Base-by-base conservation (phyloP, 1,139 yeast species). In the Lizanozyma gosingica region DNA sequence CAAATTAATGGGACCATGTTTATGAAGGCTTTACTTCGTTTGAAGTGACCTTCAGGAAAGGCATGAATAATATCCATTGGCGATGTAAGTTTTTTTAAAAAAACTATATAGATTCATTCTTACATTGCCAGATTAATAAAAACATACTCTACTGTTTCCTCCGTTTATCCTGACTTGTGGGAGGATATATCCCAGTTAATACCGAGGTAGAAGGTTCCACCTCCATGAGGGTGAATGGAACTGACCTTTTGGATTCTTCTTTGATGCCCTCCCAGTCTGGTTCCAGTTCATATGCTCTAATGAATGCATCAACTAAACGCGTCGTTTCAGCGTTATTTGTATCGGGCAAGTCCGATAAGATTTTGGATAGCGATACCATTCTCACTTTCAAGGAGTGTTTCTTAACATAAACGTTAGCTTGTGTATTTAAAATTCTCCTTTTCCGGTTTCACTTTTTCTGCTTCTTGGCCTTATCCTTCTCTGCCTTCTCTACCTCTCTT, bases 401-500 rank as follows among this genome's bases (percentile, higher is more conserved):
- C 29, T 22, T 22, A n/a, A n/a, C n/a, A n/a, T n/a, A n/a, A n/a
- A n/a, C n/a, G n/a, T n/a, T n/a, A n/a, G n/a, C n/a, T n/a, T n/a
- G n/a, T n/a, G n/a, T n/a, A n/a, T n/a, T n/a, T n/a, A n/a, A n/a
- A n/a, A n/a, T n/a, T n/a, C n/a, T n/a, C n/a, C n/a, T n/a, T n/a
- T n/a, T n/a, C n/a, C n/a, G 33, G 14, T 29, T 29, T 14, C 14
- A 29, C 33, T 14, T 14, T 33, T 6, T 9, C 41, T 47, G 49
- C 38, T 47, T 47, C 43, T 56, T 54, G 17, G 46, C 50, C 17
- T 46, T 48, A 17, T 50, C 57, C 56, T 72, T 73, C 45, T 66
- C 71, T 18, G 58, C 59, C 58, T 73, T 82, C 55, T 84, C 95
- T 14, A 85, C 50, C 54, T 84, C 78, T 62, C 94, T 77, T 67